Conservation (phyloP, 495 filamentous ascomycete species). For the Podospora pseudoanserina region DNA sequence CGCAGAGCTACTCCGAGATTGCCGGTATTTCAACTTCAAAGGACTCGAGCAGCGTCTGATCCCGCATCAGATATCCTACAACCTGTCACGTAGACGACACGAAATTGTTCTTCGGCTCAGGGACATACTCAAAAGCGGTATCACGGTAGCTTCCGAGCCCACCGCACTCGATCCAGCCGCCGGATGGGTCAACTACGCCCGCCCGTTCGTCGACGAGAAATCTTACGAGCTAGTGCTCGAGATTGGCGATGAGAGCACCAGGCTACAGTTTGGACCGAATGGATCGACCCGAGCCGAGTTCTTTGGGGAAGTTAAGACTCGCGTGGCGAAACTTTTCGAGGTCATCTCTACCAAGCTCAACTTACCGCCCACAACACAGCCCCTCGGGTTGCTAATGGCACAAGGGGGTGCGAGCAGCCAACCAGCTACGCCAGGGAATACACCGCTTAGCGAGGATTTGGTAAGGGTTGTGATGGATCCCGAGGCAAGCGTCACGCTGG, state of each 20-base stretch:
- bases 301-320: constrained; percentile 59
- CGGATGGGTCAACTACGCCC: constrained; percentile 72
- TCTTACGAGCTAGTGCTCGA: constrained; percentile 75
- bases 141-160: constrained; percentile 58
- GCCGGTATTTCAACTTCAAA: constrained; percentile 88
- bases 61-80: constrained; percentile 71
- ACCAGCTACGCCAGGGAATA: constrained; percentile 65
- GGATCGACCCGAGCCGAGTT: constrained; percentile 56
- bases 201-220: constrained; percentile 75
- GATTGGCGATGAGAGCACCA: constrained; percentile 64
- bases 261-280: constrained; percentile 49
- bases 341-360: constrained; percentile 79
- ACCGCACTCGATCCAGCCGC: constrained; percentile 34
- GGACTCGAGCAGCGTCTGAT: constrained; percentile 87
- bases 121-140: constrained; percentile 80
- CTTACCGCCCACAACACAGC: constrained; percentile 58
- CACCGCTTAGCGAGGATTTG: constrained; percentile 64
- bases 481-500: constrained; percentile 69
- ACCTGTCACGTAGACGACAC: constrained; percentile 58
- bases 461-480: constrained; percentile 63
- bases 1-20: constrained; percentile 75
- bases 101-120: constrained; percentile 83
- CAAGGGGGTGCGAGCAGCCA: constrained; percentile 48
- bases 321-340: constrained; percentile 70
- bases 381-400: constrained; percentile 65